Evolutionary conservation across 2,329 filamentous ascomycete genomes (phyloP), one percentile per base, ranked within the genome.

Genomic region (Hypoxylon sp.): DNA sequence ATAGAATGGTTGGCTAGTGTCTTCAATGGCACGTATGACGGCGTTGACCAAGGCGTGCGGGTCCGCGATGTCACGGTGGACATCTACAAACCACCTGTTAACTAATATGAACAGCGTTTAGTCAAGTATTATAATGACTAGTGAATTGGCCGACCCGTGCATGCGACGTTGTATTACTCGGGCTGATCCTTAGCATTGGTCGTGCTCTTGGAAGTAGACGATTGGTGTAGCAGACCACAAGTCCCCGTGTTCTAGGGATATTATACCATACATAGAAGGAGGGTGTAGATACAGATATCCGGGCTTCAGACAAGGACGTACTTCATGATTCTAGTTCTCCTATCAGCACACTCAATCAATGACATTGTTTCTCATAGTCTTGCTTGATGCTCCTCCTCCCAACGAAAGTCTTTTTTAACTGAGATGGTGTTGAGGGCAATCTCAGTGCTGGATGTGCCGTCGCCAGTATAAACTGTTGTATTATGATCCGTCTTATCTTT

Each of bases 11-110:
- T 73, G 19, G 17, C 19, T 10, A 42, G 63, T 1, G 69, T 65
- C 8, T 70, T 74, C 31, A 13, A 69, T 9, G 70, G 66, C 46
- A 70, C 37, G 47, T 73, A 70, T 19, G 19, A 33, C n/a, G 8
- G 1, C 22, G 17, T 42, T 11, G 68, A 51, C 13, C 51, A 61
- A 19, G 44, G 63, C 14, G 42, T 65, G n/a, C n/a, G 35, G 37
- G 61, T 63, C 26, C 70, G 61, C 3, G 59, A 73, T 55, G 71
- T 68, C 47, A 53, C 55, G 0, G 65, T 68, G 39, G 56, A 68
- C 22, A 8, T 68, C 8, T 65, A 37, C n/a, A 56, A 61, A 26
- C 55, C 50, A 6, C 58, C 55, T 44, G 26, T 11, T 26, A 42
- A n/a, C n/a, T 42, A 42, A 42, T 42, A 42, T 42, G 37, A 17